Evolutionary conservation across 2,329 filamentous ascomycete species (phyloP).

Genomic region (Bipolaris cookei): DNA sequence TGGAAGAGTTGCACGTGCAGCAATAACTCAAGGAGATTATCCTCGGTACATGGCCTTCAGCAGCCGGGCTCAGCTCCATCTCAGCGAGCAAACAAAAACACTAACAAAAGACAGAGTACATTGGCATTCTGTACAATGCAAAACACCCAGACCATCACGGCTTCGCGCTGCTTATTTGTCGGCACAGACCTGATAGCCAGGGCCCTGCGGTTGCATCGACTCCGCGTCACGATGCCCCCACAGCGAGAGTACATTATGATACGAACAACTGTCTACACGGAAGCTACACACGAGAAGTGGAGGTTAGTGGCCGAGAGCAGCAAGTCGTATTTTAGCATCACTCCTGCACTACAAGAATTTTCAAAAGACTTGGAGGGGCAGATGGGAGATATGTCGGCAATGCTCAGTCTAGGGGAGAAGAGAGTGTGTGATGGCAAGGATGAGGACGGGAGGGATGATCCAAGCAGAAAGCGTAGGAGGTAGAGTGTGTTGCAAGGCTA

Average conservation of each 20-base stretch:
- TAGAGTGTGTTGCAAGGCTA: too few relatives aligned
- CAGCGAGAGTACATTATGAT: not conserved
- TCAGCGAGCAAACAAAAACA: not conserved
- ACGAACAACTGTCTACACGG: constrained; percentile 1
- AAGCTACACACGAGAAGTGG: constrained; percentile 1
- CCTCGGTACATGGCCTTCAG: not conserved
- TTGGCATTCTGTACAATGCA: constrained; percentile 1
- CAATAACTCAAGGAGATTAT: not conserved
- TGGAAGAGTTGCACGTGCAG: not conserved
- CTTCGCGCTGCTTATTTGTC: constrained; percentile 10
- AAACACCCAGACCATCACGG: constrained; percentile 2
- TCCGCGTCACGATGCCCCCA: not conserved
- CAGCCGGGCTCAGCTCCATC: not conserved
- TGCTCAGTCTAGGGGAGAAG: not conserved
- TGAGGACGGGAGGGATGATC: not conserved
- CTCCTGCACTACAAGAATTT: constrained; percentile 8
- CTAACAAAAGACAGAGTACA: constrained; percentile 3
- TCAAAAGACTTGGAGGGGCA: constrained; percentile 8
- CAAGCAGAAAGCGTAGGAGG: not conserved
- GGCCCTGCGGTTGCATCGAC: not conserved
- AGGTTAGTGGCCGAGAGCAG: constrained; percentile 6
- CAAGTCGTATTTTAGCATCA: not conserved
- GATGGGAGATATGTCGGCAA: constrained; percentile 1
- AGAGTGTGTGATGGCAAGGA: not conserved
- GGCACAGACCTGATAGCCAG: not conserved